Evolutionary conservation across 2,329 filamentous ascomycete genomes (phyloP).

Genomic region (Trichophyton benhamiae): DNA sequence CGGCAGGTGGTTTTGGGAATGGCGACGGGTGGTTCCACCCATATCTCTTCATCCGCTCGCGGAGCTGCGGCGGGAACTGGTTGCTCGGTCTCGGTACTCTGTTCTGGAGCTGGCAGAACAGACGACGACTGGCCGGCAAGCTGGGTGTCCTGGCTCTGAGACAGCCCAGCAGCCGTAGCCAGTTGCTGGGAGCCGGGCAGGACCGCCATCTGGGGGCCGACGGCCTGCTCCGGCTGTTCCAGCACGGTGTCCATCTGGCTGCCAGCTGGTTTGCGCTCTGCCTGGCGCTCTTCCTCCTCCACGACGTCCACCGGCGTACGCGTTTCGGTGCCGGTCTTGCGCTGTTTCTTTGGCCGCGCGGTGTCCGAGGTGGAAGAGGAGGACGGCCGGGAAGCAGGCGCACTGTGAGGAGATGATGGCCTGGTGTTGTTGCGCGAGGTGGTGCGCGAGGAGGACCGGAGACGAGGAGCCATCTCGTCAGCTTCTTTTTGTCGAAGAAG

Average conservation of each 20-base stretch:
- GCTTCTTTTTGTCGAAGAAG: background rate
- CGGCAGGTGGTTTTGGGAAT: conserved; percentile 52
- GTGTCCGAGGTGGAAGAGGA: conserved; percentile 20
- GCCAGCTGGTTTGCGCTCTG: conserved; percentile 9
- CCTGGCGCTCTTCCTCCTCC: conserved; percentile 14
- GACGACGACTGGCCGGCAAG: background rate
- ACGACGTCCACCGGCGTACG: conserved; percentile 5
- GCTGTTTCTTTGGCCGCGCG: conserved; percentile 23
- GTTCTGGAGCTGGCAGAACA: background rate
- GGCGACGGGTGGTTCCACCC: conserved; percentile 47
- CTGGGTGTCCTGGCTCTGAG: background rate
- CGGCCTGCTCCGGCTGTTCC: conserved; percentile 3
- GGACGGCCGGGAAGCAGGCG: conserved; percentile 13
- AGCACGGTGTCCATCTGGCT: background rate
- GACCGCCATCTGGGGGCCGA: background rate
- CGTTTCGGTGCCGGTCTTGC: conserved; percentile 19
- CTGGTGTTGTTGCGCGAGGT: conserved; percentile 21
- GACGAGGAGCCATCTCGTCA: conserved; percentile 24
- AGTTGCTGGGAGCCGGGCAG: background rate
- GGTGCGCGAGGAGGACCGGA: conserved; percentile 24
- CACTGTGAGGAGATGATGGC: conserved; percentile 22
- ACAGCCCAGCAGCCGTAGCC: background rate
- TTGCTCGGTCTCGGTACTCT: background rate
- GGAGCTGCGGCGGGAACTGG: background rate
- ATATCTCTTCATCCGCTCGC: conserved; percentile 26